Conservation (phyloP, 495 filamentous ascomycete species). For the Neohortaea acidophila region DNA sequence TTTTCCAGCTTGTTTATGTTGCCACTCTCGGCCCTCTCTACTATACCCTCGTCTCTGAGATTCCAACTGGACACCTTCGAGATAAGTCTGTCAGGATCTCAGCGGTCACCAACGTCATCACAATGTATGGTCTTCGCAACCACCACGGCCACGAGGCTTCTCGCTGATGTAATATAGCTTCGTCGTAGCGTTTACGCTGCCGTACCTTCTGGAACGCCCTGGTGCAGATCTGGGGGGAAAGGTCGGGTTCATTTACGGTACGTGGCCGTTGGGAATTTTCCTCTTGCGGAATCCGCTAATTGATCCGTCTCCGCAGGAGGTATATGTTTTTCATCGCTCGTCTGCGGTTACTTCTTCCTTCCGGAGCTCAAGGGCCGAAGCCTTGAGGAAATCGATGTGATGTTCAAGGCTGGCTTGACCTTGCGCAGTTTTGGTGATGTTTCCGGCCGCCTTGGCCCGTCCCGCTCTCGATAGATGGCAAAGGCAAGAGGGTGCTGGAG, state of each 20-base stretch:
- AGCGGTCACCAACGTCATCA: not conserved
- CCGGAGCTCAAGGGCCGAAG: constrained; percentile 1
- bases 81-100: not conserved
- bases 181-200: not conserved
- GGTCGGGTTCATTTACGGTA: constrained; percentile 2
- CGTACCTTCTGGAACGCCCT: not conserved
- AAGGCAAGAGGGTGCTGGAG: no score
- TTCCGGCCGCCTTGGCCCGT: no score
- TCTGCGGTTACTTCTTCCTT: constrained; percentile 3
- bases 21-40: constrained; percentile 1
- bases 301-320: no score
- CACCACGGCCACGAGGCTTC: not conserved
- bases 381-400: constrained; percentile 1
- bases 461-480: no score
- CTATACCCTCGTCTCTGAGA: constrained; percentile 1
- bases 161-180: not conserved
- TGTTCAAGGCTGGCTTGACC: not conserved
- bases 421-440: not conserved
- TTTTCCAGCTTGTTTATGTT: constrained; percentile 1
- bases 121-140: constrained; percentile 1
- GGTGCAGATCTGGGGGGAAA: not conserved
- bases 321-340: not conserved
- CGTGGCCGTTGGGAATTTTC: no score
- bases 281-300: no score
- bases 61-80: not conserved